These are phyloP conservation scores for Mallotus nudiflorus DNA, from an alignment of 345 rosid species.

Conservation along the genomic window DNA sequence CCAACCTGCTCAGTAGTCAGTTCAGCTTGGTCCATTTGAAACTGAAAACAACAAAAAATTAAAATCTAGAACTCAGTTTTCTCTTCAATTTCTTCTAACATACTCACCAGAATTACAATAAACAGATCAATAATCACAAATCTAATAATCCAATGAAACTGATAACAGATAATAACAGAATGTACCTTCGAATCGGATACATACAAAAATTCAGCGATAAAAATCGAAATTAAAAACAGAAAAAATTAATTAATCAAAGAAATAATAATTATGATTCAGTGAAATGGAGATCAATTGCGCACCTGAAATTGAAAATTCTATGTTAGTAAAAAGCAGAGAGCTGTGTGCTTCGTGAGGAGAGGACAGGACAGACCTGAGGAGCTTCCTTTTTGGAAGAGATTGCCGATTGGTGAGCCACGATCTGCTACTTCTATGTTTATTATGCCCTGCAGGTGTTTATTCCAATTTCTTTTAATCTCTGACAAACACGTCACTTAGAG, in stretches of 20 bases:
- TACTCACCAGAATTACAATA: too few species aligned
- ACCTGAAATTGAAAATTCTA: background rate
- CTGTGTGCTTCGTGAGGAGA: background rate
- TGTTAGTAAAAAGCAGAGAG: background rate
- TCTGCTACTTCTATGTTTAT: background rate
- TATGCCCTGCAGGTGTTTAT: background rate
- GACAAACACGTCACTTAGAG: background rate
- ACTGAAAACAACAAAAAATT: conserved; percentile 5
- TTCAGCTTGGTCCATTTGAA: conserved; percentile 75
- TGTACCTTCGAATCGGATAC: too few species aligned
- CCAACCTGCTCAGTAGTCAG: conserved; percentile 74
- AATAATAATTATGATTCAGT: background rate
- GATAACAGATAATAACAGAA: background rate
- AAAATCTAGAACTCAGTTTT: background rate
- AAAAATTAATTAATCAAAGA: background rate
- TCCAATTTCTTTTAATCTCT: background rate
- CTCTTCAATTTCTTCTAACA: too few species aligned
- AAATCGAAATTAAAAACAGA: background rate
- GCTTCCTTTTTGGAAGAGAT: conserved; percentile 1
- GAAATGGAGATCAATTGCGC: background rate
- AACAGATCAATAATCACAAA: background rate
- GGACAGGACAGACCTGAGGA: too few species aligned
- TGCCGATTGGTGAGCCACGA: conserved; percentile 11
- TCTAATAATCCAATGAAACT: background rate
- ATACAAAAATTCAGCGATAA: background rate